Evolutionary conservation across 2,329 filamentous ascomycete genomes (phyloP).

Genomic region (Aspergillus transmontanensis): DNA sequence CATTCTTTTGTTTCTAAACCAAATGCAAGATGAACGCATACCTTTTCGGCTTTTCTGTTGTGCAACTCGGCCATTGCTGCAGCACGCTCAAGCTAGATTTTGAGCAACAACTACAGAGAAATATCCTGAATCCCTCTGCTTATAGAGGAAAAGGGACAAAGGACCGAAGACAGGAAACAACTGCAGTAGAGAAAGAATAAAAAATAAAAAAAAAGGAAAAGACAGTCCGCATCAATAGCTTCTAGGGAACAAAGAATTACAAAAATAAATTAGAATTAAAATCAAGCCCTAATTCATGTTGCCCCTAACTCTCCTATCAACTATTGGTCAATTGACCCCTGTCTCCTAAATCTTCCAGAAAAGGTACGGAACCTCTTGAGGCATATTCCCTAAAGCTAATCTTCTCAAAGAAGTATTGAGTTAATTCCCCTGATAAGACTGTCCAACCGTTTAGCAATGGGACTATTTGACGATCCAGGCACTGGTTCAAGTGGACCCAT

Average conservation of each 20-base stretch:
- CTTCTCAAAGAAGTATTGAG: not conserved
- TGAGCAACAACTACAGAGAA: not conserved
- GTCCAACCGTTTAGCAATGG: not conserved
- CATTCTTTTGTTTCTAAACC: not conserved
- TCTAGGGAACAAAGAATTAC: not conserved
- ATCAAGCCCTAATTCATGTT: not conserved
- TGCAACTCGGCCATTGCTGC: not conserved
- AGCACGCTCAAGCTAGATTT: not conserved
- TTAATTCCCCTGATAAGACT: conserved; percentile 1
- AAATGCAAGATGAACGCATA: not conserved
- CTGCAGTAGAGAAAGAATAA: not conserved
- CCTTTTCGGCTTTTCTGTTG: not conserved
- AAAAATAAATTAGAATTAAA: not conserved
- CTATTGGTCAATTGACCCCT: not conserved
- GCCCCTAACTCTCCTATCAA: not conserved
- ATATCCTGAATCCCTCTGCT: not conserved
- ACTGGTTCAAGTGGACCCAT: not conserved
- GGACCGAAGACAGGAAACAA: not conserved
- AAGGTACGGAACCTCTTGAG: not conserved
- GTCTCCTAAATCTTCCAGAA: conserved; percentile 1
- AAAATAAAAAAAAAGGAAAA: not conserved
- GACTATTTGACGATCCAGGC: conserved; percentile 1
- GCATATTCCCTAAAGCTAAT: not conserved
- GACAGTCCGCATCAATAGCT: too few relatives aligned
- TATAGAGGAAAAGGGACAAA: not conserved